Conservation (phyloP, 2,329 filamentous ascomycete genomes). For the Calonectria multiphialidica region DNA sequence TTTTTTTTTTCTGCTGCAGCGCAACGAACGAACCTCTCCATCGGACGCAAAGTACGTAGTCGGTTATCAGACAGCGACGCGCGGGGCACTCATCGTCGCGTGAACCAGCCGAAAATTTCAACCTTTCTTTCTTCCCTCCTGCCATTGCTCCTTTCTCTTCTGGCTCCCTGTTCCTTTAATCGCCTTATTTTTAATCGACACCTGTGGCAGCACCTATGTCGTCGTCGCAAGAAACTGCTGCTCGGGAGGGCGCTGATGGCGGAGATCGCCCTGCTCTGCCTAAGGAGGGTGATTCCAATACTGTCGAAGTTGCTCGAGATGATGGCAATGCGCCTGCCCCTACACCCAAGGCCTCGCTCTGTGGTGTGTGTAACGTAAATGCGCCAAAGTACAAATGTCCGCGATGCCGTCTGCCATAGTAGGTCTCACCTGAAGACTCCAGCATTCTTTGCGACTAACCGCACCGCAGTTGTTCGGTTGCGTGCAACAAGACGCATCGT, state of each 20-base stretch:
- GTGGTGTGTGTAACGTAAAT: slow-evolving; percentile 64
- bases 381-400: slow-evolving; percentile 73
- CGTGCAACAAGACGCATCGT: slow-evolving; percentile 66
- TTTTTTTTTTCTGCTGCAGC: slow-evolving; percentile 1
- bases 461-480: slow-evolving; percentile 67
- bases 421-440: slow-evolving; percentile 43
- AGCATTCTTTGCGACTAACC: slow-evolving; percentile 1
- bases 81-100: slow-evolving; percentile 24
- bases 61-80: slow-evolving; percentile 31
- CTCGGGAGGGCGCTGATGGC: not conserved
- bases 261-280: slow-evolving; percentile 2
- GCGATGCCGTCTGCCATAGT: slow-evolving; percentile 71
- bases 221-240: slow-evolving; percentile 19
- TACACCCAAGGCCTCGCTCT: slow-evolving; percentile 46
- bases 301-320: not conserved
- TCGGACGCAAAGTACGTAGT: not conserved
- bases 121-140: slow-evolving; percentile 9
- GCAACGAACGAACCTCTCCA: not conserved
- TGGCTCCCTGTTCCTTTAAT: not conserved
- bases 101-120: not conserved
- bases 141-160: not conserved
- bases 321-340: slow-evolving; percentile 9
- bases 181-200: not conserved
- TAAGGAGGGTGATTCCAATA: not conserved
- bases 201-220: slow-evolving; percentile 26